Percentiles rank a stretch among this genome's conserved stretches.
These are phyloP conservation scores for Sphagnum magellanicum DNA, from an alignment of 228 moss, liverwort and hornwort species.

Conservation along the genomic window DNA sequence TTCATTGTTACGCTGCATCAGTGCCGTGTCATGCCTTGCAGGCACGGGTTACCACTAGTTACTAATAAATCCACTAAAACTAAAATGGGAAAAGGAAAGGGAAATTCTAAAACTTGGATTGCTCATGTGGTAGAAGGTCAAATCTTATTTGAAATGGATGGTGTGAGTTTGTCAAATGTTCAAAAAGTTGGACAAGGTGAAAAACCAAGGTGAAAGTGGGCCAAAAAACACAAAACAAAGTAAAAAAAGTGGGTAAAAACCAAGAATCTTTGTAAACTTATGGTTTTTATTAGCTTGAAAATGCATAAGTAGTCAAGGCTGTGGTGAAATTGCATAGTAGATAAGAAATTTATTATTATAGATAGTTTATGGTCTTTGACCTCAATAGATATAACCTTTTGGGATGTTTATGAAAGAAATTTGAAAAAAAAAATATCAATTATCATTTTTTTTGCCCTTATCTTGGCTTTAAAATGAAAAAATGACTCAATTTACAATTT, in stretches of 20 bases:
- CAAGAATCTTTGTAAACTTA: neutral
- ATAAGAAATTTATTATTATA: slow-evolving; percentile 3
- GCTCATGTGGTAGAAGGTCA: slow-evolving; percentile 19
- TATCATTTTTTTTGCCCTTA: neutral
- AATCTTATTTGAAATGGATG: slow-evolving; percentile 18
- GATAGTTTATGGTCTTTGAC: slow-evolving; percentile 1
- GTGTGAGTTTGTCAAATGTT: slow-evolving; percentile 18
- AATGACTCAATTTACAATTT: neutral
- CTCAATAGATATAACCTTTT: neutral
- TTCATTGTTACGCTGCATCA: too few species aligned
- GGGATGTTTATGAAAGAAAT: neutral
- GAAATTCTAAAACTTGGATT: slow-evolving; percentile 12
- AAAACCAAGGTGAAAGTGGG: neutral
- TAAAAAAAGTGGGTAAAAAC: neutral
- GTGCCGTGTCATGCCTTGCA: too few species aligned
- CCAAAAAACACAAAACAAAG: neutral
- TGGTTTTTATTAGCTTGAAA: neutral
- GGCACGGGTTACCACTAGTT: too few species aligned
- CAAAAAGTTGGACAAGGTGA: slow-evolving; percentile 21
- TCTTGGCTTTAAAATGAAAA: neutral
- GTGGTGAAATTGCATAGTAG: neutral
- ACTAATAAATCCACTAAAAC: slow-evolving; percentile 8
- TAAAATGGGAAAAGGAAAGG: slow-evolving; percentile 3
- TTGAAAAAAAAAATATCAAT: neutral
- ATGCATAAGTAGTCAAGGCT: neutral